These are phyloP conservation scores for Boletus vermiculosoides DNA, from an alignment of 768 basidiomycete species.

Conservation along the genomic window DNA sequence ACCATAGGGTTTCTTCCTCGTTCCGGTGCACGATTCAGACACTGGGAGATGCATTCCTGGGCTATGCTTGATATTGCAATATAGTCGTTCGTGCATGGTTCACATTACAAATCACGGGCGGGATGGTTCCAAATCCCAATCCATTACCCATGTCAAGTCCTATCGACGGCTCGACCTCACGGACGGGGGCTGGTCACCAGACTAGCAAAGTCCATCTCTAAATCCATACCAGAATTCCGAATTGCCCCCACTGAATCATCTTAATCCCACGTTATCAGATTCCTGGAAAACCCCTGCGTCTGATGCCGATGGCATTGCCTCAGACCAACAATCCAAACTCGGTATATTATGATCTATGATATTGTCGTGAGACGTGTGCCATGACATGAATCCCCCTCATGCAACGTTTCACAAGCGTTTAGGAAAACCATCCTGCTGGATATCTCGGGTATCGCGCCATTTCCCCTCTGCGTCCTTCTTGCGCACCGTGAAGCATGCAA, in stretches of 20 bases:
- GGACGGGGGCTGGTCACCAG: no score
- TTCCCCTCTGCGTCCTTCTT: conserved; percentile 73
- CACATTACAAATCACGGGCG: no score
- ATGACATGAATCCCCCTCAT: background rate
- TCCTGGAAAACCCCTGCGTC: no score
- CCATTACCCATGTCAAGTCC: no score
- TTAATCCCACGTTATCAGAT: no score
- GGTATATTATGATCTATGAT: conserved; percentile 2
- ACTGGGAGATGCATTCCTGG: background rate
- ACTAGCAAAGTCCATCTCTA: no score
- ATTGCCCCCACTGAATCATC: no score
- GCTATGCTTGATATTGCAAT: no score
- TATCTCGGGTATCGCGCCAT: conserved; percentile 46
- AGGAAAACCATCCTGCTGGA: conserved; percentile 24
- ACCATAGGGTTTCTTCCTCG: background rate
- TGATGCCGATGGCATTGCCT: background rate
- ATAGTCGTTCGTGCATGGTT: no score
- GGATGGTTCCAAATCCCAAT: no score
- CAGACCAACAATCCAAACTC: background rate
- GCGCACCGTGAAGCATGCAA: conserved; percentile 91
- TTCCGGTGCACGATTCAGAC: background rate
- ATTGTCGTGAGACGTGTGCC: background rate
- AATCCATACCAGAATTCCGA: no score
- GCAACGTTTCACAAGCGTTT: conserved; percentile 19
- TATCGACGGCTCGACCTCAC: no score